Conservation (phyloP, 257 asterid genomes). For the Primulina eburnea region DNA sequence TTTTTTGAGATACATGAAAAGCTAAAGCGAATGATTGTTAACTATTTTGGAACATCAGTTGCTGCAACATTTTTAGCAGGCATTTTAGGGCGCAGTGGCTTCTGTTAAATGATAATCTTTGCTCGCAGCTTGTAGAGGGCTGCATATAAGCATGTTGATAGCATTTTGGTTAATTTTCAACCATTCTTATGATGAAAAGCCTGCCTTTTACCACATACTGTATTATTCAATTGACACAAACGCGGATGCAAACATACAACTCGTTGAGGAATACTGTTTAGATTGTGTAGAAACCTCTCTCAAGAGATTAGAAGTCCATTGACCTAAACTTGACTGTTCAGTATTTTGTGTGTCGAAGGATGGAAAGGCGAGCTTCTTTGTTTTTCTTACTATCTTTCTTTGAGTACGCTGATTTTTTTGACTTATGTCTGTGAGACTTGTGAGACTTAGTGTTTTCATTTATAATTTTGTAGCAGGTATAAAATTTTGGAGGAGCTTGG, state of each 20-base stretch:
- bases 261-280: slow-evolving; percentile 59
- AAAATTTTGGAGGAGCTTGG: slow-evolving; percentile 83
- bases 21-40: slow-evolving; percentile 17
- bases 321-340: slow-evolving; percentile 30
- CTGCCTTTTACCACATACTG: slow-evolving; percentile 52
- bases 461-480: slow-evolving; percentile 49
- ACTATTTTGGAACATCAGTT: slow-evolving; percentile 20
- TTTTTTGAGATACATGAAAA: slow-evolving; percentile 23
- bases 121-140: slow-evolving; percentile 90
- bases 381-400: slow-evolving; percentile 10
- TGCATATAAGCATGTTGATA: slow-evolving; percentile 90
- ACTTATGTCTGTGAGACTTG: slow-evolving; percentile 3
- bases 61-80: slow-evolving; percentile 29
- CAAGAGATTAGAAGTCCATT: slow-evolving; percentile 61
- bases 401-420: neutral
- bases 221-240: slow-evolving; percentile 52
- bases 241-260: slow-evolving; percentile 40
- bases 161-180: slow-evolving; percentile 55
- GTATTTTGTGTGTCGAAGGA: slow-evolving; percentile 40
- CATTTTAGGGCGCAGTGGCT: slow-evolving; percentile 31
- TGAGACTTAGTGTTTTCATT: slow-evolving; percentile 25
- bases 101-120: slow-evolving; percentile 61
- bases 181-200: slow-evolving; percentile 63
- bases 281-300: slow-evolving; percentile 58
- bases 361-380: slow-evolving; percentile 62